Base-by-base conservation (phyloP, 257 asterid genomes). In the Nicotiana knightiana region DNA sequence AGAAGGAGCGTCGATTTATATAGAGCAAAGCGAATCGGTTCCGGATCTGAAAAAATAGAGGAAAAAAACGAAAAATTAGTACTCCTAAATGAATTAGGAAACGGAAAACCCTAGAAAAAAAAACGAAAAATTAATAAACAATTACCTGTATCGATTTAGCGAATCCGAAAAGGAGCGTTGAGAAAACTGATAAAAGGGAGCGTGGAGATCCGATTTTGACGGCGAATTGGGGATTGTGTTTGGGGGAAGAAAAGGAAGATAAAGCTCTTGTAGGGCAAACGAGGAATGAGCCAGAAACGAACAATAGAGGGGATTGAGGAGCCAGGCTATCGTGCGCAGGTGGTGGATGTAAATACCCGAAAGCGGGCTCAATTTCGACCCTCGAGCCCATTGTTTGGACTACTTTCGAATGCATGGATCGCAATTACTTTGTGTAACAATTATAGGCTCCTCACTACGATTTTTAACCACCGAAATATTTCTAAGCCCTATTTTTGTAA, bases 321-420 rank as follows among this genome's bases (percentile, higher is more conserved):
- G 57, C 77, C 6, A 67, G 61, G 79, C 79, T 71, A 71, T 71
- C 79, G 79, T 71, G 37, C 79, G 79, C 79, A 9, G 57, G 57
- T 46, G 37, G 79, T 32, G 37, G 15, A 58, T 71, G 79, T 71
- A 71, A 46, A 71, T 71, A 71, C 61, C 61, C 79, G 37, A 46
- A 71, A 46, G 3, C 79, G 79, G 79, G 79, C 79, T 71, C 79
- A 43, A 71, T 71, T 46, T 71, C 79, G 35, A 24, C 17, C 57
- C 57, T 6, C n/a, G 24, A 71, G 79, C 79, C 79, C 79, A 70
- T 70, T 17, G 9, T 67, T 21, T 35, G 4, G 16, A 67, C 28
- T 39, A 6, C 9, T 39, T 39, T 51, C 16, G 5, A 51, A 51
- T 51, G 57, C 57, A 13, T 51, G 57, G 57, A 51, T 51, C 16